A percentile compares a stretch with the other conserved stretches of the same genome.
phyloP scores from a whole-genome alignment of 2,329 filamentous ascomycete genomes.

The Neonectria neomacrospora region DNA sequence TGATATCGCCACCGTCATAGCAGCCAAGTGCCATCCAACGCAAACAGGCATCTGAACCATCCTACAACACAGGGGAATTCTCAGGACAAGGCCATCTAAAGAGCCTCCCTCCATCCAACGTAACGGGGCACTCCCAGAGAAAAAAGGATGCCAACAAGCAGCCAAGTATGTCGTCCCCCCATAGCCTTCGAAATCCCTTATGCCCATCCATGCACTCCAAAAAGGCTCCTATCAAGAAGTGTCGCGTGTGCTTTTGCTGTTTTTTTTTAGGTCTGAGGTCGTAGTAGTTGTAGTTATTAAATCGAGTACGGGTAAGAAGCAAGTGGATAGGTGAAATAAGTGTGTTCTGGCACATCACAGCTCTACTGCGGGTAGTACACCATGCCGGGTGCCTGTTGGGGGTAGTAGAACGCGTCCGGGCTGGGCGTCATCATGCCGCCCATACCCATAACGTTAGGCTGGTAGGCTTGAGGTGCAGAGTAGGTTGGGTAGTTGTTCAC shows the following conservation, averaged over 20 bases:
- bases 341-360: constrained; percentile 38
- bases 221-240: constrained; percentile 34
- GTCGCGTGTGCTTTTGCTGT: constrained; percentile 41
- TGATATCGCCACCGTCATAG: constrained; percentile 26
- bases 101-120: constrained; percentile 10
- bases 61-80: constrained; percentile 15
- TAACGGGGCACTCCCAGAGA: constrained; percentile 10
- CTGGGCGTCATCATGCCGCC: constrained; percentile 82
- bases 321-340: constrained; percentile 40
- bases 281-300: constrained; percentile 47
- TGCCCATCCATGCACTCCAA: constrained; percentile 19
- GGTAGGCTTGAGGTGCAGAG: constrained; percentile 63
- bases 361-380: constrained; percentile 71
- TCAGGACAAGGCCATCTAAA: constrained; percentile 3
- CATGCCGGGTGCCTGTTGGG: constrained; percentile 65
- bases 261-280: constrained; percentile 39
- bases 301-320: constrained; percentile 44
- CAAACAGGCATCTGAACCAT: constrained; percentile 14
- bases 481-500: constrained; percentile 61
- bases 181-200: constrained; percentile 15
- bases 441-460: constrained; percentile 72
- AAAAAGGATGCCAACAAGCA: constrained; percentile 14
- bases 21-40: constrained; percentile 14
- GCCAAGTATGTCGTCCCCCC: constrained; percentile 9
- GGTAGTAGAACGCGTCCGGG: constrained; percentile 77